Conservation (phyloP, 257 asterid species). For the Nicotiana knightiana region DNA sequence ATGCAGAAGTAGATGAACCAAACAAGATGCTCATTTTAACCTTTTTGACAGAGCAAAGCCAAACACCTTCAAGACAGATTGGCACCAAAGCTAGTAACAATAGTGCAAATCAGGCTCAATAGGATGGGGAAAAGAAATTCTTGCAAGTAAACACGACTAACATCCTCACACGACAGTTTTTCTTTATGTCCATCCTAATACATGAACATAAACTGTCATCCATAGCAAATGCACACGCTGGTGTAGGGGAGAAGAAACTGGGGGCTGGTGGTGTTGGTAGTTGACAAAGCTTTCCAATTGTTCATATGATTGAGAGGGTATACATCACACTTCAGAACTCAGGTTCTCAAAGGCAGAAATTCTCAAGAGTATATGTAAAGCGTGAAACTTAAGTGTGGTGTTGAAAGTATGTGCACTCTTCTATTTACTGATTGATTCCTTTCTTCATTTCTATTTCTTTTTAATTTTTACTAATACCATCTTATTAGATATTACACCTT, state of each 20-base stretch:
- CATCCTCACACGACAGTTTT: neutral
- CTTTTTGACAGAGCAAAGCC: neutral
- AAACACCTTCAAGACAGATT: neutral
- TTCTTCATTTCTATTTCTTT: neutral
- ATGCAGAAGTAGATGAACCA: neutral
- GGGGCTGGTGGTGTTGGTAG: neutral
- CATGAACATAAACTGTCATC: neutral
- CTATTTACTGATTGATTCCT: neutral
- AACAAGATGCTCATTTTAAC: slow-evolving; percentile 7
- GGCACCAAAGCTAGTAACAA: neutral
- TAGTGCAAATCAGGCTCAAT: neutral
- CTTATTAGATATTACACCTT: neutral
- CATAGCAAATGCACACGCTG: neutral
- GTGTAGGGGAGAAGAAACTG: neutral
- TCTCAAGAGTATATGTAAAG: neutral
- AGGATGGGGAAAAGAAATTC: neutral
- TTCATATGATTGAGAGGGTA: neutral
- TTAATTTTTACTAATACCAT: neutral
- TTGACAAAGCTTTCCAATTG: neutral
- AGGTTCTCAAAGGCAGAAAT: neutral
- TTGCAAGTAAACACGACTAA: neutral
- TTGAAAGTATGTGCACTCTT: neutral
- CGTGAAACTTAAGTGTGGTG: neutral
- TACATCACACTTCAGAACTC: neutral
- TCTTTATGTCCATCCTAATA: neutral